These are phyloP conservation scores for Trifolium fragiferum DNA, from an alignment of 306 rosid genomes.

Conservation along the genomic window DNA sequence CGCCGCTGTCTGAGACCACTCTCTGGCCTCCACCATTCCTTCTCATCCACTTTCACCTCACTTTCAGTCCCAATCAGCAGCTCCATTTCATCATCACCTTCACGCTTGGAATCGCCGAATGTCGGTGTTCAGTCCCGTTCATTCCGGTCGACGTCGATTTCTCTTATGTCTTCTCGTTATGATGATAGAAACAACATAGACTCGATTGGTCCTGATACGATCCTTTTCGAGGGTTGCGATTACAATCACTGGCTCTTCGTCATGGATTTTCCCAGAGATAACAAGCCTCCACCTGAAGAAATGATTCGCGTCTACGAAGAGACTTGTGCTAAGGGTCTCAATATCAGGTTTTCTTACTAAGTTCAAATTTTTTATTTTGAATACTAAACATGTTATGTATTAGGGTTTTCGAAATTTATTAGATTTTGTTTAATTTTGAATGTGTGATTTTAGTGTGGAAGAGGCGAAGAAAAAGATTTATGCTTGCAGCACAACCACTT, in stretches of 20 bases:
- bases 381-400: background rate
- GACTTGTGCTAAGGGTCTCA: conserved; percentile 80
- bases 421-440: background rate
- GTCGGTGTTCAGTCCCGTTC: conserved; percentile 42
- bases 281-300: conserved; percentile 57
- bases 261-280: conserved; percentile 64
- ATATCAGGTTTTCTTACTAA: conserved; percentile 57
- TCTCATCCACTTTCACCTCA: conserved; percentile 23
- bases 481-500: conserved; percentile 88
- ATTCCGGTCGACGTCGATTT: conserved; percentile 47
- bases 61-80: conserved; percentile 21
- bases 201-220: conserved; percentile 69
- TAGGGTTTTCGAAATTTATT: background rate
- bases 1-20: conserved; percentile 53
- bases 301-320: conserved; percentile 70
- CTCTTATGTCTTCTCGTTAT: conserved; percentile 51
- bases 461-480: conserved; percentile 87
- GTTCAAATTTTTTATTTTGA: background rate
- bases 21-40: conserved; percentile 49
- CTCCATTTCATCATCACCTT: conserved; percentile 2
- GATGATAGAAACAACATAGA: conserved; percentile 34
- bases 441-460: conserved; percentile 65
- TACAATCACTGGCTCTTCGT: conserved; percentile 87
- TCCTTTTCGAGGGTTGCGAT: conserved; percentile 89
- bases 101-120: conserved; percentile 4